phyloP scores from a whole-genome alignment of 345 rosid species.

The Cardamine chenopodiifolia region DNA sequence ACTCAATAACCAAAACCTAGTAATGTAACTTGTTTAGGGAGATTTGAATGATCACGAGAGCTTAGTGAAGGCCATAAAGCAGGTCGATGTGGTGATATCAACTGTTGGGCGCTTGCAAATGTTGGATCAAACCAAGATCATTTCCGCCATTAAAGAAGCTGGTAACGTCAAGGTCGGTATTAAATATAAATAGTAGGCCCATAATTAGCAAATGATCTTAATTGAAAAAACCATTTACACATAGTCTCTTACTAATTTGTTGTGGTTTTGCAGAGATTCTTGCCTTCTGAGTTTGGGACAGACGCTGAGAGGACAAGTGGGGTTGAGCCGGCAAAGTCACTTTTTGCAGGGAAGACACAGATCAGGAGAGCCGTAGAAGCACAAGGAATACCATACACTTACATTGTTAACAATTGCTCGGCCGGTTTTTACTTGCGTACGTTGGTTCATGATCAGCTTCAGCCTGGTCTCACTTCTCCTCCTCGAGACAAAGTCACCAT shows the following conservation, averaged over 20 bases:
- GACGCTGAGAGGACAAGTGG: conserved; percentile 36
- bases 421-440: conserved; percentile 36
- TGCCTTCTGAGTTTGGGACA: conserved; percentile 48
- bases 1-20: neutral
- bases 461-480: conserved; percentile 36
- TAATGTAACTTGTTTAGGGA: conserved; percentile 28
- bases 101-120: conserved; percentile 26
- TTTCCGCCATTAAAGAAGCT: conserved; percentile 48
- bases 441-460: conserved; percentile 34
- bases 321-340: conserved; percentile 35
- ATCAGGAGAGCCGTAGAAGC: conserved; percentile 42
- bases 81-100: conserved; percentile 47
- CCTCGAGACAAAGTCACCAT: conserved; percentile 36
- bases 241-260: neutral
- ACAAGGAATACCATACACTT: conserved; percentile 47
- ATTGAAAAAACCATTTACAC: no score
- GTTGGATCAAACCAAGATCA: conserved; percentile 41
- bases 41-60: conserved; percentile 41
- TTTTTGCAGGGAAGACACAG: conserved; percentile 31
- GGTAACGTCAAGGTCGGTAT: conserved; percentile 45
- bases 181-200: no score
- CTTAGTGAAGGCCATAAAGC: conserved; percentile 44
- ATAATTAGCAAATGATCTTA: no score
- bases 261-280: conserved; percentile 37
- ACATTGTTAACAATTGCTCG: conserved; percentile 25